Evolutionary conservation across 1,139 yeast species (phyloP), one percentile per base, ranked within the genome.

Genomic region (Pichia sp.): DNA sequence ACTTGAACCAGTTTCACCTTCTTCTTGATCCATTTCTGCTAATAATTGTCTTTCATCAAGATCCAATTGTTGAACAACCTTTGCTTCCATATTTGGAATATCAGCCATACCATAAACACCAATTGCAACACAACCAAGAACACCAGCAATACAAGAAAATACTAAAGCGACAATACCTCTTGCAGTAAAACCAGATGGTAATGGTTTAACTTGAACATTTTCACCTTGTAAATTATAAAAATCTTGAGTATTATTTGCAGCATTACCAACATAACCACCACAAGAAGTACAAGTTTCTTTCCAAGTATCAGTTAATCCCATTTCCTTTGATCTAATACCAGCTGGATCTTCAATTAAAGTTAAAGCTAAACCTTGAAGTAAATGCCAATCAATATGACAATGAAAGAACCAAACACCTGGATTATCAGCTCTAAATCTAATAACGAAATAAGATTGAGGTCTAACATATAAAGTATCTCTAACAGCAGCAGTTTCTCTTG

Each of bases 151-250:
- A 59, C 83, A 71, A 23, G 96, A 87, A 63, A 88, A 76, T 24
- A 77, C 80, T 60, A 91, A 67, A 11, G 97, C 97, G 45, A 89
- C 81, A 56, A 83, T 80, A 61, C 97, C 98, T 55, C 82, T 80
- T 35, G 82, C 74, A 33, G 97, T 89, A 73, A 91, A 89, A 5
- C 96, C 96, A 31, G 69, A 59, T 31, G 97, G 97, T 56, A 91
- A 72, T 27, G 69, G 63, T 42, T 65, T 64, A 18, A 54, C 68
- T 63, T 89, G 96, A 31, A 70, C 65, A 55, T 80, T 80, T 65
- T 86, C 80, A 40, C 95, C 95, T 1, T 68, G 56, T 51, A 91
- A 71, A 61, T 89, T 78, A 35, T 75, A 55, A 68, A 72, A 80
- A 59, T 84, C 70, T 3, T 57, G 64, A 33, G 70, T 57, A 65